phyloP scores from a whole-genome alignment of 2,329 filamentous ascomycete genomes.

The Dendryphion nanum region DNA sequence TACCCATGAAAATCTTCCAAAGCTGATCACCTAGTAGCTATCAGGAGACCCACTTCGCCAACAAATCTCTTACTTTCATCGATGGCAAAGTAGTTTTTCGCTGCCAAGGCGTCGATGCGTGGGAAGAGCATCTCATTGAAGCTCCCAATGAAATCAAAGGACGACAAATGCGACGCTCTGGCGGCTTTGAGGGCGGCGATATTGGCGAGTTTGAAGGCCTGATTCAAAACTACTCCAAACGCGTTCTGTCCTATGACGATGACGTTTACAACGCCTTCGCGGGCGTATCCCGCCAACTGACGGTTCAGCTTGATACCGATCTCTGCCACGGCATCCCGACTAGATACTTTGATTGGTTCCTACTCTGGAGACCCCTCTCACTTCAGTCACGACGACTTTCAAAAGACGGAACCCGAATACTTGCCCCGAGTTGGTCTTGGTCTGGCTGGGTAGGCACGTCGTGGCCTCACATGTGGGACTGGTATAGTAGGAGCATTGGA shows the following conservation, averaged over 20 bases:
- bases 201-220: not conserved
- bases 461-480: not conserved
- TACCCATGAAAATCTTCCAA: not conserved
- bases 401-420: not conserved
- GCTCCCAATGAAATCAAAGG: slow-evolving; percentile 1
- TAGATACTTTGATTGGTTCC: slow-evolving; percentile 1
- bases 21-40: not conserved
- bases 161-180: not conserved
- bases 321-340: not conserved
- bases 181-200: not conserved
- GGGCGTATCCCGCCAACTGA: not conserved
- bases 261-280: not conserved
- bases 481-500: not conserved
- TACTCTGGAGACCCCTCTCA: not conserved
- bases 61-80: not conserved
- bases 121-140: slow-evolving; percentile 1
- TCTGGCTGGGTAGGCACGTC: not conserved
- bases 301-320: not conserved
- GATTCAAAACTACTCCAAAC: not conserved
- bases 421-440: not conserved
- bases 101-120: not conserved
- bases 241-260: not conserved
- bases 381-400: not conserved
- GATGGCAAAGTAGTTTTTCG: not conserved
- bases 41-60: not conserved